Evolutionary conservation across 768 basidiomycete species (phyloP), one percentile per base, ranked within the genome.

Genomic region (Termitomyces sp.): DNA sequence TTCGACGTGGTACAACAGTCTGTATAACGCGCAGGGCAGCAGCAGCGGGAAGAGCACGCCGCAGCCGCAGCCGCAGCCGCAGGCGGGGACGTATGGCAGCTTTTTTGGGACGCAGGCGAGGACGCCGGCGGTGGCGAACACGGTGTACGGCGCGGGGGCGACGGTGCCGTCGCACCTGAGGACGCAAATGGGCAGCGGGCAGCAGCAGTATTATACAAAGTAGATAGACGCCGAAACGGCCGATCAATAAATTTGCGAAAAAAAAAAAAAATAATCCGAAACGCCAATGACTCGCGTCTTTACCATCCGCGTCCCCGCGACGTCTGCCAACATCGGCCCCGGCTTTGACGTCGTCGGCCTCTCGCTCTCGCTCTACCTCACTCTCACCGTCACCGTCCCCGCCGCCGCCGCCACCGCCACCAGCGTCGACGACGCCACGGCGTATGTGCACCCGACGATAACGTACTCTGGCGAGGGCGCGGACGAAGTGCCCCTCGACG

Each of bases 341-440:
- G 96, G 96, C 26, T 99, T 99, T 73, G 97, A 99, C 71, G 97
- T 98, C 61, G 94, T 98, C 62, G 97, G 97, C n/a, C 87, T 99
- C 61, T 95, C 96, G 0, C 85, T 98, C 24, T 93, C 92, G 1
- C 83, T 97, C 31, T 81, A 87, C 63, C 82, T 98, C 64, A 87
- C 84, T 16, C 80, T 98, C 66, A 80, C 80, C 48, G 87, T 94
- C 34, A 67, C 70, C 29, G 67, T 75, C 24, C 69, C 73, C 54
- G 26, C 2, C 24, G 13, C 12, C 55, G 6, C 5, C 37, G 26
- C 73, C 54, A 10, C 1, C 33, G 13, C 12, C 55, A 6, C 2
- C n/a, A n/a, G n/a, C 37, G 24, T 47, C 71, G 47, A 28, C 63
- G 36, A 49, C 67, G 29, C 63, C 70, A 9, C 0, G n/a, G 39